Conservation (phyloP, 768 basidiomycete genomes). For the Lentinula guzmanii region DNA sequence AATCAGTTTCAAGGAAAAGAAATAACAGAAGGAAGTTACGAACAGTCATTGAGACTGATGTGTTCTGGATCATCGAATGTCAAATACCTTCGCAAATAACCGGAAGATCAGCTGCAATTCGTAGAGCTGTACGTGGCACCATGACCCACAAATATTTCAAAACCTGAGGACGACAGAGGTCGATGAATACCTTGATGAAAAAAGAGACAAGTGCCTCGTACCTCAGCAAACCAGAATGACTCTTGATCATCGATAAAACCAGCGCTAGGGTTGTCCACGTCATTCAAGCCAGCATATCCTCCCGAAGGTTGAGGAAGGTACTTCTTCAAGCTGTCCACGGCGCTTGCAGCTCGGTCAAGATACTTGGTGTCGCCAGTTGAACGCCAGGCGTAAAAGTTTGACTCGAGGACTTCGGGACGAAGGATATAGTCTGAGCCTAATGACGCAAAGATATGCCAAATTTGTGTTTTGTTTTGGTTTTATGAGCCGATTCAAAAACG, state of each 20-base stretch:
- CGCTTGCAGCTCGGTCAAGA: constrained; percentile 54
- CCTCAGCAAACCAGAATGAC: constrained; percentile 70
- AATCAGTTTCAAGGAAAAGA: neutral
- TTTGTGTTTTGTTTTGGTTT: too few relatives aligned
- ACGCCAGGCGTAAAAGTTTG: constrained; percentile 77
- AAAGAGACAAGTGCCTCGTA: neutral
- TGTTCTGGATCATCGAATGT: constrained; percentile 46
- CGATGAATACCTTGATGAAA: neutral
- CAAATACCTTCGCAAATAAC: constrained; percentile 29
- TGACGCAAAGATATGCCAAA: neutral
- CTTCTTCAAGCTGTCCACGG: constrained; percentile 51
- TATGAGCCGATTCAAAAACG: neutral
- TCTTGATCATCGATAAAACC: constrained; percentile 53
- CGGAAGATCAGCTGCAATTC: neutral
- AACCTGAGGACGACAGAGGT: constrained; percentile 21
- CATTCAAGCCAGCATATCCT: constrained; percentile 53
- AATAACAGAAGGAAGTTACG: neutral
- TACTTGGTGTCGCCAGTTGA: constrained; percentile 63
- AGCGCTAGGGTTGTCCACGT: constrained; percentile 42
- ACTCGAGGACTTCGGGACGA: constrained; percentile 75
- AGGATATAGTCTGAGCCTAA: constrained; percentile 45
- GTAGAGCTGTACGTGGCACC: neutral
- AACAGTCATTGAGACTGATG: constrained; percentile 44
- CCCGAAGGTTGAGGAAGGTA: constrained; percentile 32
- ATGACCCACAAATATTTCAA: constrained; percentile 26